Evolutionary conservation across 73 alveolate genomes (phyloP), one percentile per base, ranked within the genome.

Genomic region (Blepharisma japonicum): DNA sequence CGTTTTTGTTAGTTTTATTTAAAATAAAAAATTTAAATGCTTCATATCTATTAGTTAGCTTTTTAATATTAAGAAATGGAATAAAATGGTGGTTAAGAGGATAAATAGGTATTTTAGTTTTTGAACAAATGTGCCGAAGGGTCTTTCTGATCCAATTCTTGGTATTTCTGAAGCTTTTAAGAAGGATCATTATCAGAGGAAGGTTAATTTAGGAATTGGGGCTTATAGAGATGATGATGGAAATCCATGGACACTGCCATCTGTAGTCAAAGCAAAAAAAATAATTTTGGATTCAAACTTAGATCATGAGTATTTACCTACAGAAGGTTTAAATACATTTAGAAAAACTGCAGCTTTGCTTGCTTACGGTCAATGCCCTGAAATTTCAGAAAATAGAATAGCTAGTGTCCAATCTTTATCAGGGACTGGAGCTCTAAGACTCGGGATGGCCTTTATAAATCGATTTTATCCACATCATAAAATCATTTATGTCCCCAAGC

Each of bases 401-500:
- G 98, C 97, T 9, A 96, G 92, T 18, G 54, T 84, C 48, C 95
- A 96, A 85, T 76, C 94, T 20, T 81, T 96, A 61, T 91, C 98
- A 61, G 99, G 99, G n/a, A 84, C 98, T 45, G 99, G 99, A 7
- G 97, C 98, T n/a, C 77, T 96, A 61, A 80, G 98, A 83, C 86
- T 94, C 14, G 98, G 94, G 7, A 77, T 85, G 56, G 97, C 89
- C 46, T 96, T 89, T 83, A 83, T 89, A 61, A 55, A 68, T 50
- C 80, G 88, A 51, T 96, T 85, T 90, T 89, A 84, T 51, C 93
- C 96, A 27, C 86, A 83, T 48, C 82, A 79, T 25, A 77, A 85
- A 21, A 76, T 80, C 79, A 94, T 96, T 56, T 92, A 77, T 79
- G 78, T 85, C 72, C 95, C 99, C n/a, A 79, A 80, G 47, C 99